phyloP scores from a whole-genome alignment of 1,284 basidiomycete species.

The Papiliotrema nemorosa region DNA sequence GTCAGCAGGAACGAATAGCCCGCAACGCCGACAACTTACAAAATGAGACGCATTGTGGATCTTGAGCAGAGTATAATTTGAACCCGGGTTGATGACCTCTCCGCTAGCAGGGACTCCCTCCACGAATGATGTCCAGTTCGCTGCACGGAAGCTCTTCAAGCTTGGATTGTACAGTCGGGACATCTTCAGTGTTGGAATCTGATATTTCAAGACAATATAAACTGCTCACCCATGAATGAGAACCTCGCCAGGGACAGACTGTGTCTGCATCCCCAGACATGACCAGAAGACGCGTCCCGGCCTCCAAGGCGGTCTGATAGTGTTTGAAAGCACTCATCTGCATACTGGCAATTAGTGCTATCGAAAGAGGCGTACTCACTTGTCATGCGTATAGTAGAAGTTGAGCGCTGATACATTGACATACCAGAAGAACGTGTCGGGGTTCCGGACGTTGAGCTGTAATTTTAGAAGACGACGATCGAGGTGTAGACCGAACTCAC shows the following conservation, averaged over 20 bases:
- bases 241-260: slow-evolving; percentile 1
- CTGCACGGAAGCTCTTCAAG: neutral
- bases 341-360: too few relatives aligned
- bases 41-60: neutral
- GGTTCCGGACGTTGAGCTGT: neutral
- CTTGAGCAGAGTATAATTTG: neutral
- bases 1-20: neutral
- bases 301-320: neutral
- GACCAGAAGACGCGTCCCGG: neutral
- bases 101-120: neutral
- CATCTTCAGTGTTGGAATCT: neutral
- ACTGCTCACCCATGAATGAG: slow-evolving; percentile 1
- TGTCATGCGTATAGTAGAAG: slow-evolving; percentile 1
- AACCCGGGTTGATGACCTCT: neutral
- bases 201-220: neutral
- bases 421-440: slow-evolving; percentile 2
- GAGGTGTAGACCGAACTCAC: too few relatives aligned
- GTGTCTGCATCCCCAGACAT: slow-evolving; percentile 1
- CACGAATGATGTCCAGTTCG: neutral
- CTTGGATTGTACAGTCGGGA: neutral
- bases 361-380: too few relatives aligned
- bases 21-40: neutral
- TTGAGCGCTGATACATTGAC: neutral
- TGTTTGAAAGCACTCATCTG: neutral
- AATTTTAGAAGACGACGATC: too few relatives aligned